phyloP scores from a whole-genome alignment of 768 basidiomycete genomes.

The Collybiopsis luxurians region DNA sequence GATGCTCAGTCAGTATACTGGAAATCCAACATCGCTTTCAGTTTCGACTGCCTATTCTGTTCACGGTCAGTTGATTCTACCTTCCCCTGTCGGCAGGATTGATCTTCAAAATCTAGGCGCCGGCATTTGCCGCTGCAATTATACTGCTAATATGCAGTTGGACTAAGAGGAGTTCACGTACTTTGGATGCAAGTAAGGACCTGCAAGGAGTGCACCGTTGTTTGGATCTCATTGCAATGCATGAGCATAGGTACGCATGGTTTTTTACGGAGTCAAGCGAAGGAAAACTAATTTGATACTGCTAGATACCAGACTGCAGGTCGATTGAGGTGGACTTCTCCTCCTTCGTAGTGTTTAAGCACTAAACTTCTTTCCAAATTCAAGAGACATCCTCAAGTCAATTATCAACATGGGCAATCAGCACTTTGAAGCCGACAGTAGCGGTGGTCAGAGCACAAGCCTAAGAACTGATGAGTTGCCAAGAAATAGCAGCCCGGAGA shows the following conservation, averaged over 20 bases:
- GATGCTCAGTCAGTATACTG: slow-evolving; percentile 34
- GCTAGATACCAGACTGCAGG: not conserved
- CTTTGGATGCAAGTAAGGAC: not conserved
- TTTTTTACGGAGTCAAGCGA: not conserved
- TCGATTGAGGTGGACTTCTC: not conserved
- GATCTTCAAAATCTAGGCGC: not conserved
- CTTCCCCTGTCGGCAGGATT: no score
- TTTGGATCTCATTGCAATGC: not conserved
- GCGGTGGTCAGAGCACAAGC: not conserved
- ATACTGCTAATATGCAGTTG: slow-evolving; percentile 2
- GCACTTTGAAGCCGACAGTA: not conserved
- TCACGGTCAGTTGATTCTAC: not conserved
- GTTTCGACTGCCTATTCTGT: not conserved
- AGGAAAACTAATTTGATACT: not conserved
- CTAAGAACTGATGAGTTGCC: not conserved
- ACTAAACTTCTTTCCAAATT: not conserved
- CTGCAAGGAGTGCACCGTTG: not conserved
- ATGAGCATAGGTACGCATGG: not conserved
- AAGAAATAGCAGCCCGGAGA: no score
- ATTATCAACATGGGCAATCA: not conserved
- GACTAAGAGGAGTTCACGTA: not conserved
- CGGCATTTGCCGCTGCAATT: not conserved
- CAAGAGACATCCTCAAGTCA: not conserved
- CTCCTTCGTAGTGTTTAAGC: not conserved
- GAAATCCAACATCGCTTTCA: slow-evolving; percentile 19